phyloP scores from a whole-genome alignment of 2,329 filamentous ascomycete genomes.

The Beauveria medogensis region DNA sequence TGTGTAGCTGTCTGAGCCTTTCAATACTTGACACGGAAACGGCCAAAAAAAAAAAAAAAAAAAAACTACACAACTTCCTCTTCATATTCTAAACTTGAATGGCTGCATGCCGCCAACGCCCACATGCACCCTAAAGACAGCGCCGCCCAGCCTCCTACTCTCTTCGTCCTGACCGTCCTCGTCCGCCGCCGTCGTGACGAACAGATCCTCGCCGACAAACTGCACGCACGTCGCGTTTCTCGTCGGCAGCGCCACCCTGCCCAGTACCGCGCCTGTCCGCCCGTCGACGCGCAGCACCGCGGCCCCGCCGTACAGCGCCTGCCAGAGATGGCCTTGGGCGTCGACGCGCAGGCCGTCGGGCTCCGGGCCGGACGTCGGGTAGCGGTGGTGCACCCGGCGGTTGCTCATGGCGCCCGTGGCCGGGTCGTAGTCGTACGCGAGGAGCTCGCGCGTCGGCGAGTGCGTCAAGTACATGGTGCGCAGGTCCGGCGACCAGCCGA shows the following conservation, averaged over 20 bases:
- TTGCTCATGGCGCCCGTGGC: constrained; percentile 58
- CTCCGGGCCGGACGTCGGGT: constrained; percentile 44
- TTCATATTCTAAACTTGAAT: constrained; percentile 53
- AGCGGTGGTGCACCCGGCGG: constrained; percentile 64
- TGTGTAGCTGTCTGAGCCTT: too few relatives aligned
- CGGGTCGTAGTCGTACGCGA: constrained; percentile 64
- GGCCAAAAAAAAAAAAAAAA: too few relatives aligned
- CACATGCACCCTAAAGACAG: constrained; percentile 69
- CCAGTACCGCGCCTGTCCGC: constrained; percentile 60
- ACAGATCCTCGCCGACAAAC: constrained; percentile 67
- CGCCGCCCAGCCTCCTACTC: constrained; percentile 51
- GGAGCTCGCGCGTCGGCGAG: constrained; percentile 62
- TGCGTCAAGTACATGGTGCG: constrained; percentile 78
- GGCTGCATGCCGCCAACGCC: constrained; percentile 57
- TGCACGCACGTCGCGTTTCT: constrained; percentile 72
- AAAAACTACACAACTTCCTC: not conserved
- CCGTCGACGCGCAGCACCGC: constrained; percentile 64
- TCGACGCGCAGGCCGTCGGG: constrained; percentile 86
- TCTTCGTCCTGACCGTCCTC: constrained; percentile 51
- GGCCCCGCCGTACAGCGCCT: constrained; percentile 71
- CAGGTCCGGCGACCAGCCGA: constrained; percentile 68
- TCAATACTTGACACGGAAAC: too few relatives aligned
- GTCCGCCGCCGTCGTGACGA: constrained; percentile 68
- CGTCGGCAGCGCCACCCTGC: constrained; percentile 69
- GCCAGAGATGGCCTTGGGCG: constrained; percentile 79